Evolutionary conservation across 2,329 filamentous ascomycete genomes (phyloP), one percentile per base, ranked within the genome.

Genomic region (Talaromyces sp.): DNA sequence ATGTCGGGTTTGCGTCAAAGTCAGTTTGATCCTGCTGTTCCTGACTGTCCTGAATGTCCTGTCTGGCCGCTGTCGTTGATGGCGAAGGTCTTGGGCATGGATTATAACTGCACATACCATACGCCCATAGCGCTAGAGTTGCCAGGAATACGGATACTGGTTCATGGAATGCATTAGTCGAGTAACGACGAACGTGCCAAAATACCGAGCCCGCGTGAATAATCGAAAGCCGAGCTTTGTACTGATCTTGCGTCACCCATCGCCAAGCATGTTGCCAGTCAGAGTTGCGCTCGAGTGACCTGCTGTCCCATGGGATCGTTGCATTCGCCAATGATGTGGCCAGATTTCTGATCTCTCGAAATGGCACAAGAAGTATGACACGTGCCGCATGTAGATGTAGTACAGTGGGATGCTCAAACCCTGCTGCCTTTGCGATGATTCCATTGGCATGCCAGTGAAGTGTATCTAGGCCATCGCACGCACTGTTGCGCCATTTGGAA

Each of bases 391-490:
- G 83, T 2, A 85, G 73, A 62, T 84, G 81, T 6, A 84, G 66
- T 0, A 85, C 74, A 1, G 79, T 82, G 2, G 80, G 75, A 58
- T 83, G 80, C 59, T 84, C 81, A 5, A 78, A 70, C 0, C 81
- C 82, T 1, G 75, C 72, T 1, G 75, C 69, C 51, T 76, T 75
- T 4, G 79, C 78, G 31, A 81, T 77, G 0, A 75, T 76, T 41
- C 75, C 78, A 61, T 83, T 83, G 2, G 82, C 82, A 17, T 77
- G 75, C 82, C 82, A 84, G 63, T 85, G 81, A 2, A 85, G 71
- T 1, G 84, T 76, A 58, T 85, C 82, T 2, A 85, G 63, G 51
- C 73, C 75, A 58, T 76, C 74, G 33, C 73, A 76, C 10, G 73
- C 71, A 54, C 71, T 74, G 61, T 76, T 76, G 33, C 74, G 71